Base-by-base conservation (phyloP, 164 flowering plant genomes). In the Vitis cinerea region DNA sequence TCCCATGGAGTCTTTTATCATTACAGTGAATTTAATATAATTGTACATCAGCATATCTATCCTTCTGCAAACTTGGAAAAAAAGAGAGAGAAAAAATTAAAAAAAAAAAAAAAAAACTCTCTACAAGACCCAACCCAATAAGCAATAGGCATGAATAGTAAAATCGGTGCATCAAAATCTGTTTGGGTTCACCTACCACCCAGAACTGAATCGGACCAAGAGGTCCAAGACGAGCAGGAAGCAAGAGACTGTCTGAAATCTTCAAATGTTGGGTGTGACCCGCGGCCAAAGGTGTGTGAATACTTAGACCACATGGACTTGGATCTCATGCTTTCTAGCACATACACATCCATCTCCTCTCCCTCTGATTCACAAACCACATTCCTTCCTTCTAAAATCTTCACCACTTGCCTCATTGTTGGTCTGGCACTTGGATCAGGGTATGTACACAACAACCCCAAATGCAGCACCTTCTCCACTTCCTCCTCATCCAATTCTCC, bases 341-440 rank as follows among this genome's bases (percentile, higher is more conserved):
- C 64, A 61, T 74, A 75, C 8, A 62, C 67, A 8, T 75, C 84
- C 78, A 79, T 73, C 6, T 79, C 84, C 52, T 87, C 87, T 16
- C 68, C 73, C 11, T 29, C 68, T 0, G 27, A 3, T 37, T 79
- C 86, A 13, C 31, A 59, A 11, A 27, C 23, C 71, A 79, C 82
- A 23, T 13, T 57, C 61, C 68, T 77, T 27, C 86, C 83, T 17
- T 87, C 89, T 62, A 89, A 80, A 15, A 84, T 48, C 52, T 85
- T 83, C 66, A 83, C 87, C 1, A 86, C 91, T 68, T 86, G 85
- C 62, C 92, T 82, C 88, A 87, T 89, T 5, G 63, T 83, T 3
- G 92, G 92, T 68, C 94, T 70, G 9, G 74, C 70, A 3, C 31
- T 68, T 1, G 84, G 78, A 19, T 86, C 89, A 0, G 87, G 88